Evolutionary conservation across 2,329 filamentous ascomycete species (phyloP), one percentile per base, ranked within the genome.

Genomic region (Trichoderma semiorbis): DNA sequence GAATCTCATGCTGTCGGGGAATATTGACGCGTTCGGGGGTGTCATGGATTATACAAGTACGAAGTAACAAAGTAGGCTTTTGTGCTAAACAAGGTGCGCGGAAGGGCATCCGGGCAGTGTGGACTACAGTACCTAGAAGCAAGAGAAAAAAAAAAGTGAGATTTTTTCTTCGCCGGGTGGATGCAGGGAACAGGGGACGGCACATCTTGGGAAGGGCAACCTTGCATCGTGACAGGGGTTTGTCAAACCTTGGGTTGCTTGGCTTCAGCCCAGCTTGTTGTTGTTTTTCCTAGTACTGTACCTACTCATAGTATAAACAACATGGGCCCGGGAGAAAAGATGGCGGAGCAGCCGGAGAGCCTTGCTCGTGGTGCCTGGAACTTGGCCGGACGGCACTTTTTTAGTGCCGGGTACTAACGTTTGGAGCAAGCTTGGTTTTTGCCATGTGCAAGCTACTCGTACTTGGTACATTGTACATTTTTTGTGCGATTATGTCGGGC

Each of bases 131-230:
- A 30, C 30, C 30, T 10, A 21, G 21, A 60, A 32, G 26, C 28
- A 36, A 30, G 14, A 39, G 7, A 39, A 6, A 43, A 43, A 43
- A 43, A 43, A n/a, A 62, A 32, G 68, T 70, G 68, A 70, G 68
- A 70, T 64, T 70, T 70, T 55, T 64, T 32, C n/a, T 21, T 55
- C 47, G 18, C 24, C 53, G 61, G 69, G 69, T 65, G 69, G 60
- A 63, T 50, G 69, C 69, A 71, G 50, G 69, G 69, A 71, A 71
- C 69, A 71, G 69, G 69, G 69, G 61, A 65, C 36, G 69, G 69
- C 50, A 57, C 69, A 66, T 65, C 60, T 53, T 71, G 69, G 61
- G 62, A 71, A 65, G 69, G 69, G 69, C 62, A 64, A 64, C 69
- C 69, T 71, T 71, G 69, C 69, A 66, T 65, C 61, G 61, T 55